Percentiles rank a stretch among this genome's conserved stretches.
These are phyloP conservation scores for Eutrema heterophyllum DNA, from an alignment of 345 rosid genomes.

Conservation along the genomic window DNA sequence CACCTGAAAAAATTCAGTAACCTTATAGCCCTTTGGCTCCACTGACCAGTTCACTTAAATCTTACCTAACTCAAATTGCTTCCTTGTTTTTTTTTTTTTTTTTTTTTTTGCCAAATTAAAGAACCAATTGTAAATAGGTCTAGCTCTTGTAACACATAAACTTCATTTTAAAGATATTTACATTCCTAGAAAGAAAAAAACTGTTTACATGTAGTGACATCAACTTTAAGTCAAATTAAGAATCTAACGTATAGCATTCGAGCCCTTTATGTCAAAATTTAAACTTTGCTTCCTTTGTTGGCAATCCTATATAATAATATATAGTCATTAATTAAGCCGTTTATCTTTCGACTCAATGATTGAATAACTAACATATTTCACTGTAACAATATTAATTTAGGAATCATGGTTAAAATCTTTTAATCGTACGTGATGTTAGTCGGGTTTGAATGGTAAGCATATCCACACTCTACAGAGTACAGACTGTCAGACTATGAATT, in stretches of 20 bases:
- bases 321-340: not conserved
- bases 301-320: slow-evolving; percentile 1
- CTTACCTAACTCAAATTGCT: too few relatives aligned
- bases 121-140: too few relatives aligned
- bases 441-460: too few relatives aligned
- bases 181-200: not conserved
- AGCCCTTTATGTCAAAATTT: slow-evolving; percentile 15
- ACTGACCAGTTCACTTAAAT: too few relatives aligned
- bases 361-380: not conserved
- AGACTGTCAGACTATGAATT: too few relatives aligned
- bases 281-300: slow-evolving; percentile 26
- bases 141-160: too few relatives aligned
- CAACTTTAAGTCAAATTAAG: slow-evolving; percentile 4
- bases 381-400: not conserved
- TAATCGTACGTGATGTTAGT: not conserved
- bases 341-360: not conserved
- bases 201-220: slow-evolving; percentile 4
- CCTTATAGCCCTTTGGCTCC: too few relatives aligned
- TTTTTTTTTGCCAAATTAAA: too few relatives aligned
- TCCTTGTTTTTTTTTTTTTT: too few relatives aligned
- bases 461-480: too few relatives aligned
- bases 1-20: too few relatives aligned
- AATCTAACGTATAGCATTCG: not conserved
- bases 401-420: not conserved
- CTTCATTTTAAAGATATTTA: too few relatives aligned